phyloP scores from a whole-genome alignment of 352 stramenopile species.

The Phytopythium kandeliae region DNA sequence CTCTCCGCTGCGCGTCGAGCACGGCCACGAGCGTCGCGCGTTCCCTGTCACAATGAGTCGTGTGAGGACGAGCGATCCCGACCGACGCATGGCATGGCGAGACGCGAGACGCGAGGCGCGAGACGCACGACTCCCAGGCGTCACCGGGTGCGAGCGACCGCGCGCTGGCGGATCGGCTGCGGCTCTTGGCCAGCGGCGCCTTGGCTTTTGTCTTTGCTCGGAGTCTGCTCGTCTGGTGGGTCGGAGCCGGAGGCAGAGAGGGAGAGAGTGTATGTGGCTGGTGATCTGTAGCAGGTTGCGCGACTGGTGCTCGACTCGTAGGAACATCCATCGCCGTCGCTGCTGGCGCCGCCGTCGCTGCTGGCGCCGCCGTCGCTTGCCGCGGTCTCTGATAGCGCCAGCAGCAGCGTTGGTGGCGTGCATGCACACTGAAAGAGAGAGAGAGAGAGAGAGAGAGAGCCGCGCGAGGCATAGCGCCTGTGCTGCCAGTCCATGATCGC shows the following conservation, averaged over 20 bases:
- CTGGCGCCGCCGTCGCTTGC: background rate
- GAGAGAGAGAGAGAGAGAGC: background rate
- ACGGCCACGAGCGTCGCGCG: constrained; percentile 44
- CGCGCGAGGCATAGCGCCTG: too few species aligned
- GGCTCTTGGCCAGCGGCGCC: constrained; percentile 7
- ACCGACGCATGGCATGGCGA: too few species aligned
- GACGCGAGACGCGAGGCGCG: background rate
- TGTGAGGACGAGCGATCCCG: too few species aligned
- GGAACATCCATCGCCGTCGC: background rate
- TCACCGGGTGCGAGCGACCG: constrained; percentile 12
- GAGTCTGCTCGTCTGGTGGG: background rate
- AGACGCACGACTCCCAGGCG: constrained; percentile 34
- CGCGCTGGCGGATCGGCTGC: constrained; percentile 5
- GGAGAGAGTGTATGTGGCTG: background rate
- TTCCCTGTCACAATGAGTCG: constrained; percentile 24
- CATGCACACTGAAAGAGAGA: background rate
- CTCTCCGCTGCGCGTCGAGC: constrained; percentile 54
- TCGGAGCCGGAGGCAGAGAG: background rate
- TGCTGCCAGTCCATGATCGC: too few species aligned
- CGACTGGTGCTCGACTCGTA: background rate
- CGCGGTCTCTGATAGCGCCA: background rate
- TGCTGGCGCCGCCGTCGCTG: background rate
- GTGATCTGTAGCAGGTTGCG: background rate
- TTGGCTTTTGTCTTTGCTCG: background rate
- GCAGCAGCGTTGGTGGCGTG: background rate